phyloP scores from a whole-genome alignment of 2,329 filamentous ascomycete species.

The Diaporthe helianthi region DNA sequence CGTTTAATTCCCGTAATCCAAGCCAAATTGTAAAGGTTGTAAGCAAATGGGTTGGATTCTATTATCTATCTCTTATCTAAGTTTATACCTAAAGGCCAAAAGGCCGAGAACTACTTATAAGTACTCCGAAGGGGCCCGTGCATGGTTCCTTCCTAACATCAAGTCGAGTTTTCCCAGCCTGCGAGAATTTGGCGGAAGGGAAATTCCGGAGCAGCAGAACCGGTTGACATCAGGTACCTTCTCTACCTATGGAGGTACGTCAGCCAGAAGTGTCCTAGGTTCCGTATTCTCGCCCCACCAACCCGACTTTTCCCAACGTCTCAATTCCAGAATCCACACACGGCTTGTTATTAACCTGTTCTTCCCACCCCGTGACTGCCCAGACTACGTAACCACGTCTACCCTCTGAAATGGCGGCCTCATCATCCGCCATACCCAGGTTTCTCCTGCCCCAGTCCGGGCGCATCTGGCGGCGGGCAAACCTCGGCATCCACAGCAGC shows the following conservation, averaged over 20 bases:
- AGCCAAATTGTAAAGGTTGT: no score
- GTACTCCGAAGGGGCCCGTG: no score
- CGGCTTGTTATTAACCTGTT: background rate
- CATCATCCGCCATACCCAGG: slow-evolving; percentile 64
- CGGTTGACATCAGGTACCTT: no score
- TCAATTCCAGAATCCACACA: background rate
- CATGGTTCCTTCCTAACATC: no score
- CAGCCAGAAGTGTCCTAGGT: background rate
- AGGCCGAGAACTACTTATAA: no score
- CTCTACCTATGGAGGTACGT: no score
- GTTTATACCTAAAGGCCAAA: no score
- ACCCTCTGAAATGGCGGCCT: slow-evolving; percentile 49
- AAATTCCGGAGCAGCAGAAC: slow-evolving; percentile 9
- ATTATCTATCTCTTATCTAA: no score
- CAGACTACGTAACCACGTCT: slow-evolving; percentile 16
- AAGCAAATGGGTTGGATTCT: no score
- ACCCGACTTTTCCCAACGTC: background rate
- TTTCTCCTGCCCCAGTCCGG: slow-evolving; percentile 72
- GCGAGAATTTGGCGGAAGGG: slow-evolving; percentile 34
- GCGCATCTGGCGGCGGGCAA: slow-evolving; percentile 57
- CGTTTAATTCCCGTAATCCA: no score
- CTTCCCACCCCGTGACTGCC: background rate
- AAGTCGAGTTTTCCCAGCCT: slow-evolving; percentile 17
- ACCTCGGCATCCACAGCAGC: slow-evolving; percentile 38
- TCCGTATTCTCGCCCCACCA: background rate